Conservation (phyloP, 495 filamentous ascomycete species). For the Xylaria venustula region DNA sequence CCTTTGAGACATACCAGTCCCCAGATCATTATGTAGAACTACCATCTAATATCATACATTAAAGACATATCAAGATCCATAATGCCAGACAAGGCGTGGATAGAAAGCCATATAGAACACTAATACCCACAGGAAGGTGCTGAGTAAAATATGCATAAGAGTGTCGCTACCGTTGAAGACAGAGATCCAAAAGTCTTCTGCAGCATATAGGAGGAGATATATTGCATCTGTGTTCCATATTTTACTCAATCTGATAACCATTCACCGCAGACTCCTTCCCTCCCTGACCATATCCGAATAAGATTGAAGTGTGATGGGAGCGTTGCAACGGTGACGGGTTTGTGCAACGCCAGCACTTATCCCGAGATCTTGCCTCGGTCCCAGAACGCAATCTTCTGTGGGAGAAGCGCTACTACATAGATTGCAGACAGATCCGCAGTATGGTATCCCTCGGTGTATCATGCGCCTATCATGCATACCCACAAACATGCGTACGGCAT, state of each 20-base stretch:
- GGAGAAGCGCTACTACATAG: neutral
- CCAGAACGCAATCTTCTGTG: neutral
- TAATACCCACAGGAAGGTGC: neutral
- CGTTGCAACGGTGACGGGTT: neutral
- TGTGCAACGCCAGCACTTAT: neutral
- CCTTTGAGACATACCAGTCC: neutral
- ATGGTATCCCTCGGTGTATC: neutral
- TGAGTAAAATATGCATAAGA: neutral
- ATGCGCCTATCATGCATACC: neutral
- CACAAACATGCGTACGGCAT: neutral
- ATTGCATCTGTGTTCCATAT: neutral
- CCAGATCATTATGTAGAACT: neutral
- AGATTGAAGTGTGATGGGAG: neutral
- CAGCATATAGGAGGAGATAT: neutral
- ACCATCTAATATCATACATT: neutral
- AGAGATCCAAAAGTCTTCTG: neutral
- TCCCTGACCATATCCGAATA: neutral
- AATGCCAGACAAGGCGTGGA: too few species aligned
- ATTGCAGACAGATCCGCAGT: neutral
- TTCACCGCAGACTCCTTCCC: slow-evolving; percentile 4
- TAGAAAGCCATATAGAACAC: neutral
- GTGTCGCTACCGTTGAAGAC: neutral
- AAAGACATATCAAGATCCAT: neutral
- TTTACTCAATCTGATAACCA: neutral
- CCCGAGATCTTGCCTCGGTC: slow-evolving; percentile 12